A percentile compares a stretch with the other conserved stretches of the same genome.
These are phyloP conservation scores for Sabuloglossum arenarium DNA, from an alignment of 495 filamentous ascomycete genomes.

Conservation along the genomic window DNA sequence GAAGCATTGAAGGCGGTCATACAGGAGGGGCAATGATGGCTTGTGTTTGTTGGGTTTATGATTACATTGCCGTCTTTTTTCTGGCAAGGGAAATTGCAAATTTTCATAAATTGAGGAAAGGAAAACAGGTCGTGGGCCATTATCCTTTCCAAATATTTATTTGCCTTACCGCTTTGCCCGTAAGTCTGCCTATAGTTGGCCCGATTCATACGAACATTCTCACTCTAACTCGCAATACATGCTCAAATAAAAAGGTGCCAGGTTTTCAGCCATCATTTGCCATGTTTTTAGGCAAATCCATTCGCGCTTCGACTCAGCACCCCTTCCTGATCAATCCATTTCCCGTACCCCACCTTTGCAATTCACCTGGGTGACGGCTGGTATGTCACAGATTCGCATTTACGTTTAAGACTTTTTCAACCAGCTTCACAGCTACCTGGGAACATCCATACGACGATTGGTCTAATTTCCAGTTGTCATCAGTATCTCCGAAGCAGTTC, in stretches of 20 bases:
- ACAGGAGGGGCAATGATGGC: background rate
- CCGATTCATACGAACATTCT: background rate
- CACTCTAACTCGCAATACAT: background rate
- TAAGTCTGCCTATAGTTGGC: background rate
- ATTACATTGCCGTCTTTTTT: too few species aligned
- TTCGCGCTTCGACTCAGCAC: too few species aligned
- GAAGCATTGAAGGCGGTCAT: slow-evolving; percentile 31
- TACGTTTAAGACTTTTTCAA: slow-evolving; percentile 30
- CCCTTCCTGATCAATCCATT: too few species aligned
- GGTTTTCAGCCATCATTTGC: too few species aligned
- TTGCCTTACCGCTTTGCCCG: background rate
- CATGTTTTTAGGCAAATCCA: too few species aligned
- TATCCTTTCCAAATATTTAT: background rate
- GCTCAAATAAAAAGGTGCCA: too few species aligned
- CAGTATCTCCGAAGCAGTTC: slow-evolving; percentile 17
- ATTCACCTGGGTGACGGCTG: too few species aligned
- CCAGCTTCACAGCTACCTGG: slow-evolving; percentile 42
- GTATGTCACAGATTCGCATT: background rate
- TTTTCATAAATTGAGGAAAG: background rate
- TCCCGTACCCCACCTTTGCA: too few species aligned
- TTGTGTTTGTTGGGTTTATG: background rate
- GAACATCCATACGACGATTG: slow-evolving; percentile 79
- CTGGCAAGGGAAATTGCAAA: too few species aligned
- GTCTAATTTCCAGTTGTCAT: slow-evolving; percentile 14
- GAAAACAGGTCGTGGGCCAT: background rate